phyloP scores from a whole-genome alignment of 176 grass and related monocot species.

The Miscanthus lutarioriparius region DNA sequence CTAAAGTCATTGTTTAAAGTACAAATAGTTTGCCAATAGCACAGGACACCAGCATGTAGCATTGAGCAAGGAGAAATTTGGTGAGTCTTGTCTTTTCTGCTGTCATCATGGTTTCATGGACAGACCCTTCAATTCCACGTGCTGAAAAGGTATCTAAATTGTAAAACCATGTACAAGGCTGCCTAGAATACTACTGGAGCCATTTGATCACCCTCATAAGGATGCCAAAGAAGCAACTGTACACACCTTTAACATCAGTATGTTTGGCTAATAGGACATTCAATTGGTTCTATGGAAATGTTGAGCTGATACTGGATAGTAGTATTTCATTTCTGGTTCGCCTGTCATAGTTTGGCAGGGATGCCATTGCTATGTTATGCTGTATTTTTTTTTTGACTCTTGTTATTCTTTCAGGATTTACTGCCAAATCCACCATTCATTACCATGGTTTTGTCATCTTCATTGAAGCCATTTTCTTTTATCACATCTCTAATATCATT shows the following conservation, averaged over 20 bases:
- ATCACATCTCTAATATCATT: conserved; percentile 56
- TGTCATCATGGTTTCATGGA: background rate
- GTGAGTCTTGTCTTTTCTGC: background rate
- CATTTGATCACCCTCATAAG: background rate
- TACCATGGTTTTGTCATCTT: conserved; percentile 72
- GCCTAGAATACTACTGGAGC: background rate
- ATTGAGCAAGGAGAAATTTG: background rate
- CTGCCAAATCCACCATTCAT: conserved; percentile 65
- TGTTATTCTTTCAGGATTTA: conserved; percentile 61
- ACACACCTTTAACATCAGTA: background rate
- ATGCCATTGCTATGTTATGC: background rate
- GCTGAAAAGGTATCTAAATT: background rate
- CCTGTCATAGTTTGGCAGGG: background rate
- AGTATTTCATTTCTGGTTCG: conserved; percentile 12
- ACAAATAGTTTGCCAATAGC: background rate
- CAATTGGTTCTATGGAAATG: background rate
- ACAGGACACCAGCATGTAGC: background rate
- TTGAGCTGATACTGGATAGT: background rate
- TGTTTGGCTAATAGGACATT: background rate
- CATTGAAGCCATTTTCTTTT: conserved; percentile 75
- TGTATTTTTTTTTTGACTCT: conserved; percentile 24
- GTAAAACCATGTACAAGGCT: background rate
- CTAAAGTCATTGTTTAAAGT: background rate
- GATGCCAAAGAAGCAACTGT: background rate
- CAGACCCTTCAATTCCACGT: background rate